Evolutionary conservation across 768 basidiomycete genomes (phyloP).

Genomic region (Fistulinella prunicolor): DNA sequence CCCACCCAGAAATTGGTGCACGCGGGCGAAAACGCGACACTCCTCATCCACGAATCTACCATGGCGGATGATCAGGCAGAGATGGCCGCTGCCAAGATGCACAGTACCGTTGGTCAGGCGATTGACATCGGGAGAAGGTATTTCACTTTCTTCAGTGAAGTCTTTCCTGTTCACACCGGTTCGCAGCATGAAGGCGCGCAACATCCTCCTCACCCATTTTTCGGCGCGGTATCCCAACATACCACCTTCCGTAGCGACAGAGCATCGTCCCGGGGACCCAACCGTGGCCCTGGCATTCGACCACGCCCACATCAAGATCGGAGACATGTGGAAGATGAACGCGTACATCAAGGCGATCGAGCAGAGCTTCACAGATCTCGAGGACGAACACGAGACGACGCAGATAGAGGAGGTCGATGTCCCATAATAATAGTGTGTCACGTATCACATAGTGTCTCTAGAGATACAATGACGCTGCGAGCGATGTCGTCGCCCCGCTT

Average conservation of each 20-base stretch:
- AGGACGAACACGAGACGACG: slow-evolving; percentile 37
- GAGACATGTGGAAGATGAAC: slow-evolving; percentile 85
- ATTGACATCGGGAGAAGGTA: slow-evolving; percentile 72
- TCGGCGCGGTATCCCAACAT: slow-evolving; percentile 91
- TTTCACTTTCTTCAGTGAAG: slow-evolving; percentile 16
- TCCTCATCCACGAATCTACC: slow-evolving; percentile 93
- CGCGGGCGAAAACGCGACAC: slow-evolving; percentile 64
- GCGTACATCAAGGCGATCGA: slow-evolving; percentile 72
- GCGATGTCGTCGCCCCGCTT: slow-evolving; percentile 43
- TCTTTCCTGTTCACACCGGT: neutral
- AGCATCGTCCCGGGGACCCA: slow-evolving; percentile 33
- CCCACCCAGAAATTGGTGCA: slow-evolving; percentile 66
- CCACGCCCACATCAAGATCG: slow-evolving; percentile 64
- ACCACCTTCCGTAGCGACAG: slow-evolving; percentile 44
- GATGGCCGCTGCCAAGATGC: slow-evolving; percentile 71
- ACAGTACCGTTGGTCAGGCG: slow-evolving; percentile 90
- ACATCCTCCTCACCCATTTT: slow-evolving; percentile 92
- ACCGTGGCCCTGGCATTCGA: slow-evolving; percentile 80
- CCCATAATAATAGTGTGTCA: slow-evolving; percentile 9
- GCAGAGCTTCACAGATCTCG: slow-evolving; percentile 53
- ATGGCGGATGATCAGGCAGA: slow-evolving; percentile 82
- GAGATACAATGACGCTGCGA: slow-evolving; percentile 49
- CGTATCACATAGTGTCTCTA: slow-evolving; percentile 35
- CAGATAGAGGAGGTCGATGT: slow-evolving; percentile 20
- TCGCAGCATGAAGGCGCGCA: slow-evolving; percentile 76